phyloP scores from a whole-genome alignment of 2,329 filamentous ascomycete genomes.

The Scytalidium sp. region DNA sequence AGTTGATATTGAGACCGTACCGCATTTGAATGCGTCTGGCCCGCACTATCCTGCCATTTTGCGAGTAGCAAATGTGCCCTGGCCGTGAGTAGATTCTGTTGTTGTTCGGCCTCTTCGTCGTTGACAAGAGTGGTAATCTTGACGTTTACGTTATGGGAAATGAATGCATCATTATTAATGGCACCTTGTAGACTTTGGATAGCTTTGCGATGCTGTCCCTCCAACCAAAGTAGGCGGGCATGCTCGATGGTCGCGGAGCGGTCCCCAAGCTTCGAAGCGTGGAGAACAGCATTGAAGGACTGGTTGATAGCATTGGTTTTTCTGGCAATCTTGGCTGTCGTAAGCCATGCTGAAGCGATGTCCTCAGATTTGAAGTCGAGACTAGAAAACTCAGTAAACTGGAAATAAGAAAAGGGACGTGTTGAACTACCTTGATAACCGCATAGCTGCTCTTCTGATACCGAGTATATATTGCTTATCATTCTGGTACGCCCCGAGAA shows the following conservation, averaged over 20 bases:
- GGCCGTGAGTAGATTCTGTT: slow-evolving; percentile 62
- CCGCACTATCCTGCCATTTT: slow-evolving; percentile 95
- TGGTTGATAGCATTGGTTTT: slow-evolving; percentile 82
- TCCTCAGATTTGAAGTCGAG: slow-evolving; percentile 65
- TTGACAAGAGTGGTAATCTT: slow-evolving; percentile 17
- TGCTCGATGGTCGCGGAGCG: slow-evolving; percentile 91
- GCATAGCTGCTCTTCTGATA: slow-evolving; percentile 83
- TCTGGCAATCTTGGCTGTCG: slow-evolving; percentile 78
- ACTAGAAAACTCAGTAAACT: slow-evolving; percentile 28
- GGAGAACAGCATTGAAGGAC: slow-evolving; percentile 90
- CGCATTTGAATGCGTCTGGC: slow-evolving; percentile 81
- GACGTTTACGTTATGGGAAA: slow-evolving; percentile 30
- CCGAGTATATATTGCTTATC: slow-evolving; percentile 95
- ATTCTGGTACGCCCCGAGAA: slow-evolving; percentile 81
- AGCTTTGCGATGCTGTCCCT: slow-evolving; percentile 89
- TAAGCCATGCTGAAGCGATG: slow-evolving; percentile 81
- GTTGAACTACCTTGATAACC: slow-evolving; percentile 60
- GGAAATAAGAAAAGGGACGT: background rate
- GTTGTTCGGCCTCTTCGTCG: slow-evolving; percentile 23
- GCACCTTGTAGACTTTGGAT: slow-evolving; percentile 88
- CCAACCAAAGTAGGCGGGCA: slow-evolving; percentile 87
- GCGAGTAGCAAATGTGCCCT: slow-evolving; percentile 85
- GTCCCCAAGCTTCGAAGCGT: slow-evolving; percentile 81
- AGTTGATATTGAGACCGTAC: slow-evolving; percentile 80
- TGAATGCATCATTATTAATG: slow-evolving; percentile 78